Evolutionary conservation across 257 asterid genomes (phyloP).

Genomic region (Salvia miltiorrhiza): DNA sequence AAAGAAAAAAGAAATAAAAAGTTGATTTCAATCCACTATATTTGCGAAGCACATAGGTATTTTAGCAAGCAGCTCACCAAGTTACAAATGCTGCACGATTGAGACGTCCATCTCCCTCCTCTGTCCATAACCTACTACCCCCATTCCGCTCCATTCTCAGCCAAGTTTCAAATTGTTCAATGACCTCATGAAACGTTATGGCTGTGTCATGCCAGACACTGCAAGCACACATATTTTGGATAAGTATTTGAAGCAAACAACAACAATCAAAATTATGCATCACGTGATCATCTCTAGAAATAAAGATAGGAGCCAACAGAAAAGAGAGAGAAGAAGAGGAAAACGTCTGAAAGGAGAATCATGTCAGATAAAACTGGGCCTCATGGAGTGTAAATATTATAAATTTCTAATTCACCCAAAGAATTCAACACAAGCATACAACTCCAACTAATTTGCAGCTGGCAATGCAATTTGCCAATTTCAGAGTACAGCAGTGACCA

Average conservation of each 20-base stretch:
- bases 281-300: background rate
- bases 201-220: slow-evolving; percentile 99
- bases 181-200: slow-evolving; percentile 63
- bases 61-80: slow-evolving; percentile 50
- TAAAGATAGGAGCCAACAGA: background rate
- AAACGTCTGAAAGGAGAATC: background rate
- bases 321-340: background rate
- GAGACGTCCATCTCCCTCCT: slow-evolving; percentile 49
- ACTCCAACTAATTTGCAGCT: background rate
- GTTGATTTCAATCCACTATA: too few relatives aligned
- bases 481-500: background rate
- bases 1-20: too few relatives aligned
- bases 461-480: background rate
- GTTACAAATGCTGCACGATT: slow-evolving; percentile 86
- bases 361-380: background rate
- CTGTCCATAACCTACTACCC: slow-evolving; percentile 35
- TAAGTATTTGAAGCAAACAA: slow-evolving; percentile 7
- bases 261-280: background rate
- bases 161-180: slow-evolving; percentile 84
- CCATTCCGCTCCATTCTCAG: slow-evolving; percentile 55
- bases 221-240: slow-evolving; percentile 16
- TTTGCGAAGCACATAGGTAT: background rate
- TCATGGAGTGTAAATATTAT: background rate
- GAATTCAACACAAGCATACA: background rate
- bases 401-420: background rate